phyloP scores from a whole-genome alignment of 2,329 filamentous ascomycete genomes.

The Beauveria pseudobassiana region DNA sequence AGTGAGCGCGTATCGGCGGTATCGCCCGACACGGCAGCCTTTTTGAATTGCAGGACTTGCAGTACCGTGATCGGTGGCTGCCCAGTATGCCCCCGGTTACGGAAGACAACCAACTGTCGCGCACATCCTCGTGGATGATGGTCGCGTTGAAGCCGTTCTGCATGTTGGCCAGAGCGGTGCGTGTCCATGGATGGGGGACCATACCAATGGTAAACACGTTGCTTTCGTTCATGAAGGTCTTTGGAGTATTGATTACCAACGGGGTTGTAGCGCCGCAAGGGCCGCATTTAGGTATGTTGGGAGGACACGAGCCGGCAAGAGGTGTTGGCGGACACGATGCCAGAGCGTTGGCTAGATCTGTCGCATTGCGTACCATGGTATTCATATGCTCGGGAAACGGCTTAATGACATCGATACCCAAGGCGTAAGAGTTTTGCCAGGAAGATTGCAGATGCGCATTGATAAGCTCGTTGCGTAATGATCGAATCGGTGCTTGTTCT shows the following conservation, averaged over 20 bases:
- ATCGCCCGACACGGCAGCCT: slow-evolving; percentile 67
- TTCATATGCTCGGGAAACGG: slow-evolving; percentile 70
- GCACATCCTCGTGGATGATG: slow-evolving; percentile 60
- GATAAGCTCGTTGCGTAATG: slow-evolving; percentile 64
- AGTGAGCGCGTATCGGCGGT: slow-evolving; percentile 57
- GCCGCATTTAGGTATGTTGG: slow-evolving; percentile 66
- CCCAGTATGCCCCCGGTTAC: slow-evolving; percentile 65
- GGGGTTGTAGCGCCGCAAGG: slow-evolving; percentile 59
- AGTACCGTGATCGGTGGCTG: slow-evolving; percentile 48
- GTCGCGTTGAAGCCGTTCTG: slow-evolving; percentile 52
- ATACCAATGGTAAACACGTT: slow-evolving; percentile 74
- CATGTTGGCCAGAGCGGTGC: slow-evolving; percentile 59
- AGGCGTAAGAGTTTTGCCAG: slow-evolving; percentile 72
- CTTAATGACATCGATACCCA: slow-evolving; percentile 75
- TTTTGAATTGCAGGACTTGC: slow-evolving; percentile 70
- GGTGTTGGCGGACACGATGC: slow-evolving; percentile 68
- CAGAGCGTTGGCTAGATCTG: slow-evolving; percentile 67
- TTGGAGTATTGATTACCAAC: slow-evolving; percentile 59
- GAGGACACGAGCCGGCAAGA: slow-evolving; percentile 71
- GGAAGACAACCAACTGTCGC: slow-evolving; percentile 71
- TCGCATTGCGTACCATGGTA: slow-evolving; percentile 60
- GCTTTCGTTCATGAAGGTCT: slow-evolving; percentile 63
- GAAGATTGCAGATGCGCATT: slow-evolving; percentile 77
- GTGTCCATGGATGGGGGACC: slow-evolving; percentile 86
- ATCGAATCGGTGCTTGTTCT: slow-evolving; percentile 49